These are phyloP conservation scores for Aspergillus sp. DNA, from an alignment of 2,329 filamentous ascomycete genomes.

Conservation along the genomic window DNA sequence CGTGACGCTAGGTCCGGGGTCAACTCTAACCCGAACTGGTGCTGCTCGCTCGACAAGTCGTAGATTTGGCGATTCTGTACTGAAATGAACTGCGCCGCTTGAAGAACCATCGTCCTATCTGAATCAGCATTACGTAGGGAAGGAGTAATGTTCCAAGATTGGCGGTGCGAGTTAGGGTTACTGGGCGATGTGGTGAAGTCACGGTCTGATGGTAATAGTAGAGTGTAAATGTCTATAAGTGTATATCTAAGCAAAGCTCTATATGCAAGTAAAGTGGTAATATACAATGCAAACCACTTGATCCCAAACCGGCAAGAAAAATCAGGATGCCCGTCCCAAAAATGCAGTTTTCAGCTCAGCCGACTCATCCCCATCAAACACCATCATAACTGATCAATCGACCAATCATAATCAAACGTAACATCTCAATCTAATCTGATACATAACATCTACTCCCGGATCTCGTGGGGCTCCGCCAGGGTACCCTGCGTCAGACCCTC, in stretches of 20 bases:
- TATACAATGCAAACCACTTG: not conserved
- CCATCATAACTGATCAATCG: not conserved
- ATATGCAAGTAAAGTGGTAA: not conserved
- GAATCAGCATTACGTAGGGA: too few species aligned
- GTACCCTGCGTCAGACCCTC: constrained; percentile 9
- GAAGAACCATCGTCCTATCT: too few species aligned
- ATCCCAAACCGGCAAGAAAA: not conserved
- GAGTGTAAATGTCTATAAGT: not conserved
- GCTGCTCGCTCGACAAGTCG: too few species aligned
- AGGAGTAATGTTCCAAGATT: too few species aligned
- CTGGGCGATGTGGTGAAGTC: too few species aligned
- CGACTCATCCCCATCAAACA: not conserved
- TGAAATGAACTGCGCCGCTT: too few species aligned
- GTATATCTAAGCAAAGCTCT: not conserved
- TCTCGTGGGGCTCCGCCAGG: constrained; percentile 24
- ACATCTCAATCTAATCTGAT: not conserved
- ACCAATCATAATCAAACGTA: not conserved
- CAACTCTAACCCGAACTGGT: too few species aligned
- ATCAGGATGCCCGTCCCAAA: too few species aligned
- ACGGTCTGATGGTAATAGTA: not conserved
- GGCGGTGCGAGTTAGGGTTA: too few species aligned
- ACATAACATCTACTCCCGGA: constrained; percentile 21
- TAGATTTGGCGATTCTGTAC: too few species aligned
- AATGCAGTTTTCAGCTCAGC: not conserved
- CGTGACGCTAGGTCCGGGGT: too few species aligned